These are phyloP conservation scores for Fusarium tricinctum DNA, from an alignment of 2,329 filamentous ascomycete genomes.

Conservation along the genomic window DNA sequence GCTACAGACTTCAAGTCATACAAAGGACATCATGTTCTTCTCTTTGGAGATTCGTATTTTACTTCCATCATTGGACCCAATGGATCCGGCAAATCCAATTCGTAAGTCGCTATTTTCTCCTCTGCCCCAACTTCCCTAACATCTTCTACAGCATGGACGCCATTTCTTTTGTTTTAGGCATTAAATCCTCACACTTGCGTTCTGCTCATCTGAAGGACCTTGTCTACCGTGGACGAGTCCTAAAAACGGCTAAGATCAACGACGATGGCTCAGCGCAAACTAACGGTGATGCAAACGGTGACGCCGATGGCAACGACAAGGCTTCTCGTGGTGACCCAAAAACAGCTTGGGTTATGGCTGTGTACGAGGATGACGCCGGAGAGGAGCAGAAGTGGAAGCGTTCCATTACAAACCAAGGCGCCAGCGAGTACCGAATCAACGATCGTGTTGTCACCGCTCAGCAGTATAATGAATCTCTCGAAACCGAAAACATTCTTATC, in stretches of 20 bases:
- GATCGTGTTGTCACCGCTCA: constrained; percentile 88
- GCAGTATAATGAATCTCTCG: constrained; percentile 93
- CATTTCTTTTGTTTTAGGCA: constrained; percentile 98
- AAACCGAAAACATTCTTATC: constrained; percentile 96
- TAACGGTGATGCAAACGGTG: constrained; percentile 73
- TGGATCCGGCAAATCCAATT: constrained; percentile 99
- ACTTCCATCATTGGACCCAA: constrained; percentile 99
- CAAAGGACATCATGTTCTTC: constrained; percentile 92
- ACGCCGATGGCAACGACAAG: constrained; percentile 72
- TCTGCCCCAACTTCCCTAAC: constrained; percentile 15
- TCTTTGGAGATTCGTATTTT: constrained; percentile 98
- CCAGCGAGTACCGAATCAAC: constrained; percentile 97
- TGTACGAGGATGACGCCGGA: constrained; percentile 97
- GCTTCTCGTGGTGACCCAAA: constrained; percentile 86
- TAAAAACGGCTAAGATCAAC: constrained; percentile 93
- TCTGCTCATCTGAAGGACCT: constrained; percentile 94
- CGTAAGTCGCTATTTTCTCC: constrained; percentile 69
- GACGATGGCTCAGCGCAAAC: constrained; percentile 83
- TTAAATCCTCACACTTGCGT: constrained; percentile 97
- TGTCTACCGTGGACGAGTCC: constrained; percentile 93
- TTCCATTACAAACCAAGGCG: constrained; percentile 87
- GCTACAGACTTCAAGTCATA: constrained; percentile 96
- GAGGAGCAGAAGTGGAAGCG: constrained; percentile 97
- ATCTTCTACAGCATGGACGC: constrained; percentile 84
- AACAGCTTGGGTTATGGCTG: constrained; percentile 98